Conservation (phyloP, 768 basidiomycete species). For the Termitomyces sp. region DNA sequence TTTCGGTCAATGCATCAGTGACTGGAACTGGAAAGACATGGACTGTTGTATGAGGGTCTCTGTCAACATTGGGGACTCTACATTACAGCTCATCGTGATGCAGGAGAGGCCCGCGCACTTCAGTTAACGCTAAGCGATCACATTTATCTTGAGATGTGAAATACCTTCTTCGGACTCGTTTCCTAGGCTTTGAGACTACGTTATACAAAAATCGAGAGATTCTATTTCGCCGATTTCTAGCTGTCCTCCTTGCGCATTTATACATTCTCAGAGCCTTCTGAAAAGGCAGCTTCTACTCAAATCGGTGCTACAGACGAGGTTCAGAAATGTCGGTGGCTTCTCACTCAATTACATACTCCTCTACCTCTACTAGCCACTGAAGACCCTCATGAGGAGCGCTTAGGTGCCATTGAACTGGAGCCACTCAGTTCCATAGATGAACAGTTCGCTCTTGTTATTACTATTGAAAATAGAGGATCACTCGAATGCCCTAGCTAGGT, state of each 20-base stretch:
- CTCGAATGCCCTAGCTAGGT: too few species aligned
- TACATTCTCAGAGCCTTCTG: not conserved
- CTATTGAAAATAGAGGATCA: too few species aligned
- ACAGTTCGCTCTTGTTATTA: not conserved
- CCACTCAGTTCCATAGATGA: not conserved
- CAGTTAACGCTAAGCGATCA: not conserved
- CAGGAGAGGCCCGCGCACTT: not conserved
- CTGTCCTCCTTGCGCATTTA: not conserved
- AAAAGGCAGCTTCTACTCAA: not conserved
- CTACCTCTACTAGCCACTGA: not conserved
- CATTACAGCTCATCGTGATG: too few species aligned
- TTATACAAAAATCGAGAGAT: not conserved
- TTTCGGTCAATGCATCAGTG: conserved; percentile 1
- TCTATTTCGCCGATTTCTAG: not conserved
- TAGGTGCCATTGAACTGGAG: not conserved
- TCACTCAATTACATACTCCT: not conserved
- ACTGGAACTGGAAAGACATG: conserved; percentile 3
- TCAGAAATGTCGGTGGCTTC: not conserved
- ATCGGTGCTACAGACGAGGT: not conserved
- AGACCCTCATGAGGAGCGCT: not conserved
- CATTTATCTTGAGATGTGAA: not conserved
- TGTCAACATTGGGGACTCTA: not conserved
- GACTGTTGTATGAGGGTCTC: not conserved
- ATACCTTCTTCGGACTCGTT: not conserved
- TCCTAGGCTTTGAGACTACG: not conserved